Conservation (phyloP, 2,329 filamentous ascomycete species). For the Massarina eburnea region DNA sequence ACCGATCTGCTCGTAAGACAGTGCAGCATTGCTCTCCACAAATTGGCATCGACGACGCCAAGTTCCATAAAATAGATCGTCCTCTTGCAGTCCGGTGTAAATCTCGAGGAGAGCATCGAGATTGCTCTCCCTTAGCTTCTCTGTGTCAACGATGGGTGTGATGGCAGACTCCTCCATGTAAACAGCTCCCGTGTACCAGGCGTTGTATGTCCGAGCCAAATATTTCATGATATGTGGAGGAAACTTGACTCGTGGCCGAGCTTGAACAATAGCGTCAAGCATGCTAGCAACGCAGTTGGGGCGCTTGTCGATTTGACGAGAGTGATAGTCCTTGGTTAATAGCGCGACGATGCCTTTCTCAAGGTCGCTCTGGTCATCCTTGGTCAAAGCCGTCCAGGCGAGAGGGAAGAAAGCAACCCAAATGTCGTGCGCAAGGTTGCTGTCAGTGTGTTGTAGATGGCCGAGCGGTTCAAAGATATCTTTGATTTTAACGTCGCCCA, state of each 20-base stretch:
- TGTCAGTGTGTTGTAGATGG: conserved; percentile 89
- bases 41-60: conserved; percentile 96
- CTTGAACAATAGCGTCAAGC: conserved; percentile 81
- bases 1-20: conserved; percentile 97
- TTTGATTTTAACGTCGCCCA: conserved; percentile 82
- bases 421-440: conserved; percentile 78
- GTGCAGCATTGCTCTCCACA: conserved; percentile 92
- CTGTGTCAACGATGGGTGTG: conserved; percentile 79
- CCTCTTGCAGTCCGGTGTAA: conserved; percentile 87
- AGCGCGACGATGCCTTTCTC: conserved; percentile 89
- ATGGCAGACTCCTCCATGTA: conserved; percentile 90
- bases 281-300: conserved; percentile 95
- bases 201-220: conserved; percentile 88
- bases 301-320: conserved; percentile 87
- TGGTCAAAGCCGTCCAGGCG: conserved; percentile 85
- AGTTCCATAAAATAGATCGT: conserved; percentile 95
- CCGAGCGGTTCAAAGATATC: conserved; percentile 88
- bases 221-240: conserved; percentile 97
- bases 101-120: conserved; percentile 93
- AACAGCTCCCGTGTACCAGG: conserved; percentile 92
- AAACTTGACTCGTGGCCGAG: conserved; percentile 85
- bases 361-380: conserved; percentile 86
- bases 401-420: conserved; percentile 92
- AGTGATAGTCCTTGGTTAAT: conserved; percentile 93
- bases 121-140: conserved; percentile 86